A percentile compares a stretch with the other conserved stretches of the same genome.
Conservation (phyloP, 495 filamentous ascomycete genomes). For the Elasticomyces elasticus region DNA sequence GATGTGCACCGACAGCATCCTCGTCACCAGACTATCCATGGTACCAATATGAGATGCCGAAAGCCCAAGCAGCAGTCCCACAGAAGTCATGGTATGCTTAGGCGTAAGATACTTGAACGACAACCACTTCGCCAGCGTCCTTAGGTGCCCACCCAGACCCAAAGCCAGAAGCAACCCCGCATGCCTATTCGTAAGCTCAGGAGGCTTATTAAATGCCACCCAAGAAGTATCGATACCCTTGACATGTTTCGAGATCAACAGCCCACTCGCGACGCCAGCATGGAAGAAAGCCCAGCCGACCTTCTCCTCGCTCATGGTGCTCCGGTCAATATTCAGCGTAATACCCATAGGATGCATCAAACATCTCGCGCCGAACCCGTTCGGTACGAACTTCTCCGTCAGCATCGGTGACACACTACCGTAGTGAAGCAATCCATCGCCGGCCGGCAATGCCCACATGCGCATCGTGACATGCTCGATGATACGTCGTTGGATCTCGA, state of each 20-base stretch:
- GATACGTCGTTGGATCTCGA: constrained; percentile 87
- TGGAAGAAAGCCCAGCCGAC: constrained; percentile 98
- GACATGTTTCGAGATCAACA: constrained; percentile 80
- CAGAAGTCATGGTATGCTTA: constrained; percentile 45
- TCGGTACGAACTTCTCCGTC: constrained; percentile 79
- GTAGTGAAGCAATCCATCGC: constrained; percentile 74
- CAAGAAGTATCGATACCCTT: constrained; percentile 95
- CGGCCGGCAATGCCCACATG: constrained; percentile 77
- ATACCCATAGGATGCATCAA: constrained; percentile 84
- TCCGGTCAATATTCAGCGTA: constrained; percentile 77
- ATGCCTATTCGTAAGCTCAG: constrained; percentile 83
- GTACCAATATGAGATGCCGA: constrained; percentile 90
- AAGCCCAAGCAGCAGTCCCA: constrained; percentile 82
- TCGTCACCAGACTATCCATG: constrained; percentile 89
- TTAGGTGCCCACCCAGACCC: constrained; percentile 92
- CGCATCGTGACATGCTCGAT: constrained; percentile 74
- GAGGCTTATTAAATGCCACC: constrained; percentile 96
- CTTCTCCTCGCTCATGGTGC: constrained; percentile 81
- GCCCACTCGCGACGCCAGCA: constrained; percentile 77
- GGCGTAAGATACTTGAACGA: neutral
- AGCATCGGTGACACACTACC: constrained; percentile 72
- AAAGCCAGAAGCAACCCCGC: constrained; percentile 86
- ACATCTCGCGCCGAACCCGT: constrained; percentile 79
- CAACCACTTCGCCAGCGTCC: constrained; percentile 42
- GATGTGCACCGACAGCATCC: constrained; percentile 94